Conservation (phyloP, 2,329 filamentous ascomycete species). For the Trichophyton equinum region DNA sequence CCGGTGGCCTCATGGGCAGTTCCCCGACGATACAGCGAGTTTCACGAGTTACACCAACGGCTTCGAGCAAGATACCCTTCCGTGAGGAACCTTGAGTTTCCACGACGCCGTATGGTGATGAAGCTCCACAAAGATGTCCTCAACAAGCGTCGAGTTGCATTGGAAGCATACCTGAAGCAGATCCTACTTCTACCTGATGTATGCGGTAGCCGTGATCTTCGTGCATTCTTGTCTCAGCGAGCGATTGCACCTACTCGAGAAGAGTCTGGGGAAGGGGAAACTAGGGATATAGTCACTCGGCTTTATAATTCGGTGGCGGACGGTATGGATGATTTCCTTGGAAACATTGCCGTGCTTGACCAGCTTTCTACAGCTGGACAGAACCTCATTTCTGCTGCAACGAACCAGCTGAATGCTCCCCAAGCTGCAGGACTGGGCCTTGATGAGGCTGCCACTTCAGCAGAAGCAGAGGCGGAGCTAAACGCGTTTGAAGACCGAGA, state of each 20-base stretch:
- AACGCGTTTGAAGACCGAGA: slow-evolving; percentile 86
- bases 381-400: slow-evolving; percentile 52
- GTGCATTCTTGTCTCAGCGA: slow-evolving; percentile 79
- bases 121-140: slow-evolving; percentile 94
- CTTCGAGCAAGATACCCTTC: slow-evolving; percentile 74
- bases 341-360: slow-evolving; percentile 89
- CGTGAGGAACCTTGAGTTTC: slow-evolving; percentile 82
- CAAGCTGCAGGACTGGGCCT: slow-evolving; percentile 12
- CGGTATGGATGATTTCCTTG: slow-evolving; percentile 94
- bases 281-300: slow-evolving; percentile 71
- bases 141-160: slow-evolving; percentile 67
- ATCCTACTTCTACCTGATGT: slow-evolving; percentile 81
- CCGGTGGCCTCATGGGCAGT: slow-evolving; percentile 90
- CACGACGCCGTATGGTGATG: slow-evolving; percentile 81
- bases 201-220: slow-evolving; percentile 81
- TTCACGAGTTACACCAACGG: slow-evolving; percentile 86
- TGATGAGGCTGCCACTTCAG: slow-evolving; percentile 35
- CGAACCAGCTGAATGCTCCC: slow-evolving; percentile 36
- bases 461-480: slow-evolving; percentile 82
- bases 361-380: slow-evolving; percentile 88
- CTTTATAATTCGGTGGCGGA: slow-evolving; percentile 96
- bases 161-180: slow-evolving; percentile 75
- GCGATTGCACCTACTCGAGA: slow-evolving; percentile 56
- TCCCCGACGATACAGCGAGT: slow-evolving; percentile 89
- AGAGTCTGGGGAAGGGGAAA: slow-evolving; percentile 53